Conservation (phyloP, 169 alveolate species). For the Plasmodium vivax region DNA sequence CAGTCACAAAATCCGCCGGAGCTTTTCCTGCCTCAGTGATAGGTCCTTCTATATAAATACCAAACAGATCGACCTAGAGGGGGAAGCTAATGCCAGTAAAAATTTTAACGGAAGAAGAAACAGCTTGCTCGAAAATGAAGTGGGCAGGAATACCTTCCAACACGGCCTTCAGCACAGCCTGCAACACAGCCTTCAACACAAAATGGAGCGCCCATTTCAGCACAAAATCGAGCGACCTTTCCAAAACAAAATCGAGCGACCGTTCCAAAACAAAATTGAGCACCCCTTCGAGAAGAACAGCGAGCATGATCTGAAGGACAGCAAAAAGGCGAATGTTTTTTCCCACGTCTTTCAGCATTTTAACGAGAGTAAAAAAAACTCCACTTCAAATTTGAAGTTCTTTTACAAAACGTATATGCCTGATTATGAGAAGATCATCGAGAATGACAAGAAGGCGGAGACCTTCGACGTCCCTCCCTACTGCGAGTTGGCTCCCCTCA, state of each 20-base stretch:
- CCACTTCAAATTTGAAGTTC: conserved; percentile 51
- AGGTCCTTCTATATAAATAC: conserved; percentile 11
- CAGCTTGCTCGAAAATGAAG: not conserved
- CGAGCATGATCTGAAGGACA: not conserved
- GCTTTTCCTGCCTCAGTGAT: conserved; percentile 55
- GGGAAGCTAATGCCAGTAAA: not conserved
- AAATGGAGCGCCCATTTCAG: too few species aligned
- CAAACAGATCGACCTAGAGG: conserved; percentile 8
- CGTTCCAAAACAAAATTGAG: not conserved
- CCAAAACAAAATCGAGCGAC: not conserved
- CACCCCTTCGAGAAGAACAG: not conserved
- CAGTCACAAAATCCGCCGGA: conserved; percentile 3
- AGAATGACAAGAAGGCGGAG: conserved; percentile 68
- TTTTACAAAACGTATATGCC: conserved; percentile 73
- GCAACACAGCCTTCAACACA: too few species aligned
- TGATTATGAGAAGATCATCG: conserved; percentile 65
- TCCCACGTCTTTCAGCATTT: conserved; percentile 65
- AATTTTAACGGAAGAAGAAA: not conserved
- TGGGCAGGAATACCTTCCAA: not conserved
- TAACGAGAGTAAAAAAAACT: conserved; percentile 40
- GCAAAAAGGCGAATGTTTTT: conserved; percentile 29
- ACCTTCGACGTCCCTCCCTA: conserved; percentile 82
- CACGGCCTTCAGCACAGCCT: not conserved
- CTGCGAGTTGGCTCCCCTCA: conserved; percentile 83
- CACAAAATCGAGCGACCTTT: not conserved